A percentile compares a stretch with the other conserved stretches of the same genome.
Evolutionary conservation across 768 basidiomycete species (phyloP).

Genomic region (Collybia sordida): DNA sequence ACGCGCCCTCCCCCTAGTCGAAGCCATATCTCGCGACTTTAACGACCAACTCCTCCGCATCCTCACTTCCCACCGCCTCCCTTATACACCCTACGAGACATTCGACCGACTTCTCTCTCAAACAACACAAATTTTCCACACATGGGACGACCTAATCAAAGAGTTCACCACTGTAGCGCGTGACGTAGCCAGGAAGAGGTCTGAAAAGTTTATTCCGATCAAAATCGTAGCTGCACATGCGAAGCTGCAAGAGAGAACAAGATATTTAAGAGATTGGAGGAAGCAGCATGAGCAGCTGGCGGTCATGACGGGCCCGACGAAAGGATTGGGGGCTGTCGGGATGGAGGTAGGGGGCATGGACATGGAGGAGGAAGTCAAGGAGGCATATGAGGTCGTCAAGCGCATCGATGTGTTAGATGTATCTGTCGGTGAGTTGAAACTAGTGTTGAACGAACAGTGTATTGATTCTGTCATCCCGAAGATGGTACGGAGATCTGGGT

Average conservation of each 20-base stretch:
- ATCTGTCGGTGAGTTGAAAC: conserved; percentile 64
- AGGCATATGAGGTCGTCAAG: conserved; percentile 97
- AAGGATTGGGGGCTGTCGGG: conserved; percentile 72
- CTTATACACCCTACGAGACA: conserved; percentile 92
- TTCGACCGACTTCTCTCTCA: conserved; percentile 85
- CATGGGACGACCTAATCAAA: conserved; percentile 89
- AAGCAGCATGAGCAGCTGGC: conserved; percentile 97
- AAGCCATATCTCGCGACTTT: conserved; percentile 97
- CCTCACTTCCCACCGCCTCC: conserved; percentile 84
- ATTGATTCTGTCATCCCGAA: conserved; percentile 24
- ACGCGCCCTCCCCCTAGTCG: conserved; percentile 92
- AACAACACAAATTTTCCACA: conserved; percentile 75
- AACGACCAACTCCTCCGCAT: conserved; percentile 93
- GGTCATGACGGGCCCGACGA: conserved; percentile 95
- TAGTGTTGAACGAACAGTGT: not conserved
- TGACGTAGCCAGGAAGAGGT: conserved; percentile 87
- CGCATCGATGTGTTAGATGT: conserved; percentile 96
- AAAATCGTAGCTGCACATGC: conserved; percentile 90
- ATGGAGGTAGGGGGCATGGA: conserved; percentile 88
- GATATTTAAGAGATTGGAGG: conserved; percentile 89
- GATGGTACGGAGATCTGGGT: conserved; percentile 99
- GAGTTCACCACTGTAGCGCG: conserved; percentile 92
- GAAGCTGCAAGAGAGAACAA: conserved; percentile 83
- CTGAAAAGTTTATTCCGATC: conserved; percentile 95
- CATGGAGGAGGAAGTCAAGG: conserved; percentile 97